Evolutionary conservation across 1,284 basidiomycete genomes (phyloP).

Genomic region (Pseudozyma hubeiensis): DNA sequence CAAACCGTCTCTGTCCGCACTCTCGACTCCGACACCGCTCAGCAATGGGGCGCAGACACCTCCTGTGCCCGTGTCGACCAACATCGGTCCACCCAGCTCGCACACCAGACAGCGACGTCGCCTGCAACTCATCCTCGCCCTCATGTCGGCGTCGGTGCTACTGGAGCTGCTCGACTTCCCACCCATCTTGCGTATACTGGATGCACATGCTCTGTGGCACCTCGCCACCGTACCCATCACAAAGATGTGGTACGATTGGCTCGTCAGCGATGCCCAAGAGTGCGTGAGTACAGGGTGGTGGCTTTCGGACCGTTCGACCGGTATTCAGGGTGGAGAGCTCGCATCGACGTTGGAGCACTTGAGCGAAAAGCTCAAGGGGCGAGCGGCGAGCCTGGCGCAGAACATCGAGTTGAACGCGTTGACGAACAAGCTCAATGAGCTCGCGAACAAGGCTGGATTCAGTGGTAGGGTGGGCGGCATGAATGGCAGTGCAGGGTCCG

Average conservation of each 20-base stretch:
- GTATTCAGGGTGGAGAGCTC: slow-evolving; percentile 8
- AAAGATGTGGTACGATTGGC: slow-evolving; percentile 77
- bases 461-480: slow-evolving; percentile 16
- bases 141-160: slow-evolving; percentile 81
- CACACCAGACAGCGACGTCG: slow-evolving; percentile 66
- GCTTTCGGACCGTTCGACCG: slow-evolving; percentile 39
- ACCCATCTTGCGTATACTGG: slow-evolving; percentile 78
- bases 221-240: slow-evolving; percentile 84
- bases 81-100: slow-evolving; percentile 48
- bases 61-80: slow-evolving; percentile 53
- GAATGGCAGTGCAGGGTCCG: neutral
- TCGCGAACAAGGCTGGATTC: slow-evolving; percentile 54
- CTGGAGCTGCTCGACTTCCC: slow-evolving; percentile 95
- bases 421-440: slow-evolving; percentile 52
- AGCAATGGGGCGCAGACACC: slow-evolving; percentile 48
- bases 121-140: slow-evolving; percentile 72
- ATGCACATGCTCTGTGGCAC: slow-evolving; percentile 97
- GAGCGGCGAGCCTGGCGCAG: slow-evolving; percentile 44
- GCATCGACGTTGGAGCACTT: slow-evolving; percentile 32
- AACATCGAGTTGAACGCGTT: slow-evolving; percentile 55
- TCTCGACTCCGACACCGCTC: slow-evolving; percentile 32
- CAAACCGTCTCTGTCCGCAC: slow-evolving; percentile 64
- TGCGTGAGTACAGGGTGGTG: slow-evolving; percentile 59
- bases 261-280: slow-evolving; percentile 61
- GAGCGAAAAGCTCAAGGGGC: slow-evolving; percentile 43